Percentiles rank a stretch among this genome's conserved stretches.
phyloP scores from a whole-genome alignment of 2,329 filamentous ascomycete species.

The Hawksworthiomyces lignivorus region DNA sequence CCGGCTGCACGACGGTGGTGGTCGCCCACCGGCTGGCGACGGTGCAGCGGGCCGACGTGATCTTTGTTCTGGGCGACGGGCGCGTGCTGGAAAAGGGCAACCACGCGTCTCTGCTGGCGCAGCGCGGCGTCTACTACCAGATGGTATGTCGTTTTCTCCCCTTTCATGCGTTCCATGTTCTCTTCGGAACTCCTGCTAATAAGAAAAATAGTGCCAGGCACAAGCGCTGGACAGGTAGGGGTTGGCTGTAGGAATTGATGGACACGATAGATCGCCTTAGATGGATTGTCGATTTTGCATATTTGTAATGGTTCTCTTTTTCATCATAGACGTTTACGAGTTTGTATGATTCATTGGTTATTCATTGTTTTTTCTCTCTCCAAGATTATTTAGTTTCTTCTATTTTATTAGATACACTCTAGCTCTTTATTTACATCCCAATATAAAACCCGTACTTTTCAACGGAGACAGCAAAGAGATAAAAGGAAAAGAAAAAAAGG shows the following conservation, averaged over 20 bases:
- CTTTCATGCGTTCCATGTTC: neutral
- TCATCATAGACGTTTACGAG: too few relatives aligned
- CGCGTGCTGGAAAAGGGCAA: conserved; percentile 54
- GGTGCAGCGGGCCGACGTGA: conserved; percentile 61
- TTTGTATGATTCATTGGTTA: neutral
- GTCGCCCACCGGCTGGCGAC: conserved; percentile 60
- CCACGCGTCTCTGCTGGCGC: conserved; percentile 41
- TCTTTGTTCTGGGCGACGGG: conserved; percentile 61
- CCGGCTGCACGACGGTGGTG: conserved; percentile 55
- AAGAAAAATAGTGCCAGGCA: conserved; percentile 13
- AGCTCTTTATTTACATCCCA: too few relatives aligned
- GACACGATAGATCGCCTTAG: too few relatives aligned
- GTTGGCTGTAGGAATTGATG: too few relatives aligned
- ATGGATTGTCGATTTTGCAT: too few relatives aligned
- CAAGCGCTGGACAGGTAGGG: conserved; percentile 13
- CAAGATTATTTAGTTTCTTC: neutral
- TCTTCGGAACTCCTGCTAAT: neutral
- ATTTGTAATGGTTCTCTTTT: too few relatives aligned
- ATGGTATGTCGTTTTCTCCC: conserved; percentile 28
- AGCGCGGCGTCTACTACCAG: conserved; percentile 44
- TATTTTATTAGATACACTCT: conserved; percentile 5
- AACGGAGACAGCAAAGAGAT: too few relatives aligned
- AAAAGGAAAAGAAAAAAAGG: neutral
- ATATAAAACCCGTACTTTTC: too few relatives aligned
- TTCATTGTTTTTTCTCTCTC: neutral